Base-by-base conservation (phyloP, 164 flowering plant species). In the Nymphaea thermarum region DNA sequence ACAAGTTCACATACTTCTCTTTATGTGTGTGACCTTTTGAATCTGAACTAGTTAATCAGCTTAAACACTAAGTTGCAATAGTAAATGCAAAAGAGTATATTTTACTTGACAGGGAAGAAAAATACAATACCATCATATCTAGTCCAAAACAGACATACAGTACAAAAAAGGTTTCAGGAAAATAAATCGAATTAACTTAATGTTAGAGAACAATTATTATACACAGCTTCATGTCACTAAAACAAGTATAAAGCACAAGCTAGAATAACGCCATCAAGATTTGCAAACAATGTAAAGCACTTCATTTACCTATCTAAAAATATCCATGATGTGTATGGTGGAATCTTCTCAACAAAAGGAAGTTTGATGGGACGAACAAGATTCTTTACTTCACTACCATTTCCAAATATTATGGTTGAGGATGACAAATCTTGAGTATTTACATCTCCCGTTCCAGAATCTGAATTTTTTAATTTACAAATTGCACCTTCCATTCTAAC, bases 311-410 rank as follows among this genome's bases (percentile, higher is more conserved):
- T 87, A 77, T 87, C 91, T 80, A 93, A 78, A 78, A 89, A 93
- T 44, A 93, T 87, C 98, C 98, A 93, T 36, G 93, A 84, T 36
- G 96, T 90, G 74, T 89, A 93, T n/a, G 93, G 88, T 60, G 96
- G 93, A 66, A 90, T 83, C 70, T 77, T 93, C 71, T 87, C 89
- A 73, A 82, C 43, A 77, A 51, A 71, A 43, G 92, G 91, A 81
- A 93, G 90, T 77, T 79, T 87, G 71, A 74, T 77, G 69, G 75
- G 41, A 43, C 59, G 70, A 67, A 72, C n/a, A 42, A 53, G 63
- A 63, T 42, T 53, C 44, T 72, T 67, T 67, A 65, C 70, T 18
- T 61, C 62, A 64, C 57, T 67, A 63, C 64, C 63, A 43, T 44
- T 72, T 67, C 70, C 74, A 72, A 67, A 63, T 51, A 72, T 64